Evolutionary conservation across 306 rosid species (phyloP).

Genomic region (Vigna unguiculata): DNA sequence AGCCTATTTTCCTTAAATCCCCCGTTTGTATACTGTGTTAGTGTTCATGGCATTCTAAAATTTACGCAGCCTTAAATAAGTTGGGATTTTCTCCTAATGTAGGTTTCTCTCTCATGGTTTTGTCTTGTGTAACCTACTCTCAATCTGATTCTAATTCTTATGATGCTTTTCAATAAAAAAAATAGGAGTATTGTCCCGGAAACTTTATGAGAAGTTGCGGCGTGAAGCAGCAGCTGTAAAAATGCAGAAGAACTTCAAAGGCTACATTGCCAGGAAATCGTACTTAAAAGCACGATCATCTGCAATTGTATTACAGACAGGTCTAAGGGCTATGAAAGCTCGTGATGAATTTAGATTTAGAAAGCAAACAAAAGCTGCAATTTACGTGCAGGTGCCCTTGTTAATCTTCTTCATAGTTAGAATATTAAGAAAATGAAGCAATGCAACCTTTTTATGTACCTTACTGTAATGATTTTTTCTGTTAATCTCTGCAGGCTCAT

Average conservation of each 20-base stretch:
- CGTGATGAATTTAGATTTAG: constrained; percentile 97
- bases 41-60: constrained; percentile 39
- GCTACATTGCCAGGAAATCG: constrained; percentile 68
- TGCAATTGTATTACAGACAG: constrained; percentile 86
- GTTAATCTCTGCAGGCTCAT: constrained; percentile 68
- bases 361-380: constrained; percentile 95
- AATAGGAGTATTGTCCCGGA: constrained; percentile 82
- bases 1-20: constrained; percentile 23
- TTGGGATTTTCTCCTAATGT: constrained; percentile 6
- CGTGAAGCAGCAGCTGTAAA: constrained; percentile 93
- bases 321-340: constrained; percentile 97
- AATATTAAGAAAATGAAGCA: constrained; percentile 35
- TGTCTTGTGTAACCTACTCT: constrained; percentile 37
- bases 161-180: constrained; percentile 45
- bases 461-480: constrained; percentile 35
- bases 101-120: constrained; percentile 29
- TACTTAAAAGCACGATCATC: constrained; percentile 61
- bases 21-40: constrained; percentile 28
- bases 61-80: constrained; percentile 11
- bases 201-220: constrained; percentile 78
- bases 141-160: constrained; percentile 34
- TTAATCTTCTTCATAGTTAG: constrained; percentile 41
- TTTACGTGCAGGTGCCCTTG: constrained; percentile 72
- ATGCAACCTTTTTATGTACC: constrained; percentile 30
- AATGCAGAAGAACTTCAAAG: constrained; percentile 82